These are phyloP conservation scores for Pestalotiopsis sp. DNA, from an alignment of 2,329 filamentous ascomycete species.

Conservation along the genomic window DNA sequence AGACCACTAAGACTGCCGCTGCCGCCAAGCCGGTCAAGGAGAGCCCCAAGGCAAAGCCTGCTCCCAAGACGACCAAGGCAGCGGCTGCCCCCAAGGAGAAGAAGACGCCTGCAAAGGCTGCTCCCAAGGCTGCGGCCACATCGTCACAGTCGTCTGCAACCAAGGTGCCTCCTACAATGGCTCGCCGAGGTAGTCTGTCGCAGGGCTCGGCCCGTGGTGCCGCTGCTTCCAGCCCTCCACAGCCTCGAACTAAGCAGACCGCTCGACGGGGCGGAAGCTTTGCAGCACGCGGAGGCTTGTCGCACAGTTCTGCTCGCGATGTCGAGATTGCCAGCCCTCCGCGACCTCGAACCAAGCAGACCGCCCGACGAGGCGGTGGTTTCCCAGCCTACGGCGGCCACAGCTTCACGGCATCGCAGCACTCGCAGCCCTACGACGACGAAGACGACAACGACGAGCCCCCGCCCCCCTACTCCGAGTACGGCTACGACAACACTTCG, in stretches of 20 bases:
- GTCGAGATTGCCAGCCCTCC: background rate
- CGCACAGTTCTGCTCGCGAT: slow-evolving; percentile 17
- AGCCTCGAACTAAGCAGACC: slow-evolving; percentile 20
- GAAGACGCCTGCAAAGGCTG: background rate
- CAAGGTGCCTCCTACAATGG: background rate
- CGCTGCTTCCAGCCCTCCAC: slow-evolving; percentile 2
- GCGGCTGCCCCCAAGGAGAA: slow-evolving; percentile 1
- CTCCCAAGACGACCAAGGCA: slow-evolving; percentile 15
- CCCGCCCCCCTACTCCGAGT: slow-evolving; percentile 25
- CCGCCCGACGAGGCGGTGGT: background rate
- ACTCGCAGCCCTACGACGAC: background rate
- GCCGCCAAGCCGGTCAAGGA: slow-evolving; percentile 1
- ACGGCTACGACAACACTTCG: background rate
- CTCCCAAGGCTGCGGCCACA: slow-evolving; percentile 1
- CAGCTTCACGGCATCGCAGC: background rate
- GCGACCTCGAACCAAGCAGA: background rate
- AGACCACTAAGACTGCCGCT: background rate
- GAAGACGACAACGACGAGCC: slow-evolving; percentile 22
- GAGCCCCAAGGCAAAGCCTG: background rate
- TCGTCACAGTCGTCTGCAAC: slow-evolving; percentile 11
- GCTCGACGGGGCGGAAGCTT: slow-evolving; percentile 31
- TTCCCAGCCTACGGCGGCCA: slow-evolving; percentile 10
- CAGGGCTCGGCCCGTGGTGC: slow-evolving; percentile 19
- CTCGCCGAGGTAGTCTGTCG: slow-evolving; percentile 24
- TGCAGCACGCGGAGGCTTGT: slow-evolving; percentile 21